These are phyloP conservation scores for Telfairia occidentalis DNA, from an alignment of 331 rosid species.

Conservation along the genomic window DNA sequence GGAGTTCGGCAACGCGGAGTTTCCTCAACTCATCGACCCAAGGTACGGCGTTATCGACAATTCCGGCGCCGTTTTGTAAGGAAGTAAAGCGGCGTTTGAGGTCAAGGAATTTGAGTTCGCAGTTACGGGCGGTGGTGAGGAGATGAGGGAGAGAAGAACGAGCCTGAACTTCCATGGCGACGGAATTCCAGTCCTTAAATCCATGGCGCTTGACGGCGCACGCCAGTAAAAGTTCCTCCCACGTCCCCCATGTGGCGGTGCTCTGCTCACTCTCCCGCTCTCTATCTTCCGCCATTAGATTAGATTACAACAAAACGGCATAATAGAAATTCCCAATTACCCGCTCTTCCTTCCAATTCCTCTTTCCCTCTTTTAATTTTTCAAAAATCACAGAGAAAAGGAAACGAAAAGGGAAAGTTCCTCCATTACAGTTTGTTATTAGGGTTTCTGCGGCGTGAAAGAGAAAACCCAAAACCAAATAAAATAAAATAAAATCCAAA, in stretches of 20 bases:
- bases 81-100: slow-evolving; percentile 45
- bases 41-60: slow-evolving; percentile 30
- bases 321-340: background rate
- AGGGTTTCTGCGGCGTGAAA: slow-evolving; percentile 1
- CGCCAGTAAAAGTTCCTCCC: slow-evolving; percentile 67
- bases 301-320: background rate
- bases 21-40: slow-evolving; percentile 62
- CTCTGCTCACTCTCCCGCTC: background rate
- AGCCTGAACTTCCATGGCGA: slow-evolving; percentile 55
- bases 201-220: slow-evolving; percentile 80
- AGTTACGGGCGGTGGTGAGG: slow-evolving; percentile 42
- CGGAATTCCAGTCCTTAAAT: slow-evolving; percentile 56
- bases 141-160: slow-evolving; percentile 42
- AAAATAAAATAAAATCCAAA: background rate
- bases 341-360: background rate
- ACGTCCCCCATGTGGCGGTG: slow-evolving; percentile 47
- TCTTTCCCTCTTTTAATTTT: background rate
- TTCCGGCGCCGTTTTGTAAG: slow-evolving; percentile 15
- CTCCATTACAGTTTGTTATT: background rate
- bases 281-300: slow-evolving; percentile 15
- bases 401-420: background rate
- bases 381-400: background rate
- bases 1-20: slow-evolving; percentile 60
- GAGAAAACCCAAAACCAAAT: background rate
- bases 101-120: slow-evolving; percentile 48